Evolutionary conservation across 257 asterid genomes (phyloP).

Genomic region (Thymus quinquecostatus): DNA sequence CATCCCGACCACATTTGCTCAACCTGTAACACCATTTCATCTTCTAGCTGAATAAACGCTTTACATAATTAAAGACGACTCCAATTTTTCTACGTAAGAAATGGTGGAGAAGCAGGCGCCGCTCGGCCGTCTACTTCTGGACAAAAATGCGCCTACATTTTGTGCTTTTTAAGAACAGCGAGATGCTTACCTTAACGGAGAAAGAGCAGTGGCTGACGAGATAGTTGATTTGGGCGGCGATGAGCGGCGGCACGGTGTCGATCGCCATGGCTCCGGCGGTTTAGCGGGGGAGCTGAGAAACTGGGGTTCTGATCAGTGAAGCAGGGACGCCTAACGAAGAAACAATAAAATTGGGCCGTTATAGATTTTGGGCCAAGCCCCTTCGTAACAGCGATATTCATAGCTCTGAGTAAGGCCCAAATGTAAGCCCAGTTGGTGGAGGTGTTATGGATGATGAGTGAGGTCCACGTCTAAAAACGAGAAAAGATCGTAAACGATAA

Average conservation of each 20-base stretch:
- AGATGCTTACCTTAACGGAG: constrained; percentile 66
- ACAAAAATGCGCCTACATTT: neutral
- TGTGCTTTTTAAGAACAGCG: neutral
- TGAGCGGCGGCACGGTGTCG: constrained; percentile 79
- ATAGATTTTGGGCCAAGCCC: too few species aligned
- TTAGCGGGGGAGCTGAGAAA: neutral
- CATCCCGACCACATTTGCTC: constrained; percentile 89
- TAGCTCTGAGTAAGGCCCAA: too few species aligned
- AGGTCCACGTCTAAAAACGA: too few species aligned
- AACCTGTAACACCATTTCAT: constrained; percentile 55
- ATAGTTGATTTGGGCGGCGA: constrained; percentile 80
- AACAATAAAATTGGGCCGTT: neutral
- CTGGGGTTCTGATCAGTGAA: neutral
- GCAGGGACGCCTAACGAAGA: constrained; percentile 17
- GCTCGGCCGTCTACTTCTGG: neutral
- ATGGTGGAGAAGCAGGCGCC: neutral
- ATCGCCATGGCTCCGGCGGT: constrained; percentile 60
- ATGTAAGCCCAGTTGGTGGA: too few species aligned
- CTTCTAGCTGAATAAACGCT: neutral
- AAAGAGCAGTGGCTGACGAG: constrained; percentile 65
- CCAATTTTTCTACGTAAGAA: neutral
- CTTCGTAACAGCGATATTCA: too few species aligned
- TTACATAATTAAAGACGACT: neutral
- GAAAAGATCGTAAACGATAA: too few species aligned
- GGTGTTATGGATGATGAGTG: too few species aligned